Conservation (phyloP, 169 alveolate genomes). For the Fabrea salina region DNA sequence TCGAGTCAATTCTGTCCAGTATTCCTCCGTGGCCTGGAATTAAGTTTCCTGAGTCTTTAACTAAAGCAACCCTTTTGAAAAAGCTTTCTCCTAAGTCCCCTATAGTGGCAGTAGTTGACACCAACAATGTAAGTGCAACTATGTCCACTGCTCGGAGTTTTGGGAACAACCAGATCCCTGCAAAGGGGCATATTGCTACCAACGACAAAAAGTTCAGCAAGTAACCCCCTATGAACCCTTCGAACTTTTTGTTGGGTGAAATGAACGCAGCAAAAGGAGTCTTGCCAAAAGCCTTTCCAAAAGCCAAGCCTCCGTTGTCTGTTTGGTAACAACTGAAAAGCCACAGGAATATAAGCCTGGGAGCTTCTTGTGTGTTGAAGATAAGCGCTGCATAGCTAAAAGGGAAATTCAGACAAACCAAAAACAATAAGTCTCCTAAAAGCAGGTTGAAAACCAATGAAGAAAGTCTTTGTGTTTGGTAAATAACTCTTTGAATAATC, state of each 20-base stretch:
- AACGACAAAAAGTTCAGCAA: slow-evolving; percentile 32
- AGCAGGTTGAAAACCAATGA: background rate
- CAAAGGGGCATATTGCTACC: slow-evolving; percentile 15
- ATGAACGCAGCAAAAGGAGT: slow-evolving; percentile 38
- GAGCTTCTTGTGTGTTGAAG: background rate
- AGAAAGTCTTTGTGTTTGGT: background rate
- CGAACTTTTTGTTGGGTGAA: slow-evolving; percentile 57
- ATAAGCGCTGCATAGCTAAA: background rate
- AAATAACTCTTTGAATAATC: no score
- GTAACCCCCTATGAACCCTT: slow-evolving; percentile 57
- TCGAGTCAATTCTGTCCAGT: slow-evolving; percentile 47
- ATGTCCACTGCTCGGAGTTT: slow-evolving; percentile 2
- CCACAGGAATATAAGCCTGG: slow-evolving; percentile 29
- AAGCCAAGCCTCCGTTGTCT: slow-evolving; percentile 56
- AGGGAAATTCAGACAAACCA: background rate
- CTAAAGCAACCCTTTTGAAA: slow-evolving; percentile 48
- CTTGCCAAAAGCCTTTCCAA: slow-evolving; percentile 50
- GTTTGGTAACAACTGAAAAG: slow-evolving; percentile 41
- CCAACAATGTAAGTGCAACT: background rate
- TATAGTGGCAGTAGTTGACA: slow-evolving; percentile 24
- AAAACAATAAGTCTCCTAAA: slow-evolving; percentile 15
- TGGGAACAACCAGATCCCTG: background rate
- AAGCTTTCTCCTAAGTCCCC: slow-evolving; percentile 56
- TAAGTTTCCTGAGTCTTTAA: slow-evolving; percentile 55
- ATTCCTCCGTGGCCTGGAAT: slow-evolving; percentile 71